Base-by-base conservation (phyloP, 805 yeast genomes). In the Pichia manshurica region DNA sequence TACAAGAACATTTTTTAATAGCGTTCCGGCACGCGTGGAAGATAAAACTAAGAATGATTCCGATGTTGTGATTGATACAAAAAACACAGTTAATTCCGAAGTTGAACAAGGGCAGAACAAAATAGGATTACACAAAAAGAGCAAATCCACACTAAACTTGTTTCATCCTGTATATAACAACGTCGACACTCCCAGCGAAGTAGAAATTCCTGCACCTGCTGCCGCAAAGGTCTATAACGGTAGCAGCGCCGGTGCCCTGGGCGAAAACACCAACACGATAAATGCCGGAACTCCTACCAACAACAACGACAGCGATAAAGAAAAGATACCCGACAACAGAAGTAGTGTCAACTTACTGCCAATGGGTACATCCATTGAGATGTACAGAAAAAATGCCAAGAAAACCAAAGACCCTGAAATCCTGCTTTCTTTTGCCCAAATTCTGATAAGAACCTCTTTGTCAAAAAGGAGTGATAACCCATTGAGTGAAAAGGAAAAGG, bases 351-450 rank as follows among this genome's bases (percentile, higher is more conserved):
- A 21, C 9, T 66, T 90, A 52, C 44, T 60, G 3, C 53, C 65
- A 3, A 51, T 59, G 9, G 65, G 57, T 66, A 81, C 85, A 61
- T 89, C 96, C 4, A 78, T 91, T 49, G 96, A 90, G 55, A 73
- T 87, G 71, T 90, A 91, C 69, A 75, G 93, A 46, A 77, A 83
- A 54, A 90, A 87, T 60, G 96, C 95, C 5, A 83, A 83, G 56
- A 86, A 82, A 58, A 78, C 88, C 19, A 83, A 82, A 59, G 96
- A 91, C 59, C 95, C 96, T 0, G 79, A 77, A 17, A 83, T 87
- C n/a, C 75, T 89, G 56, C 87, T 88, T 64, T 88, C 88, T 59
- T 89, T 87, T 62, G 96, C 97, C 1, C 93, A 88, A 66, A 71
- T 90, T 45, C 67, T 84, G 17, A 72, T 84, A 50, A 80, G 70